Evolutionary conservation across 179 eudicot species (phyloP).

Genomic region (Silene noctiflora): DNA sequence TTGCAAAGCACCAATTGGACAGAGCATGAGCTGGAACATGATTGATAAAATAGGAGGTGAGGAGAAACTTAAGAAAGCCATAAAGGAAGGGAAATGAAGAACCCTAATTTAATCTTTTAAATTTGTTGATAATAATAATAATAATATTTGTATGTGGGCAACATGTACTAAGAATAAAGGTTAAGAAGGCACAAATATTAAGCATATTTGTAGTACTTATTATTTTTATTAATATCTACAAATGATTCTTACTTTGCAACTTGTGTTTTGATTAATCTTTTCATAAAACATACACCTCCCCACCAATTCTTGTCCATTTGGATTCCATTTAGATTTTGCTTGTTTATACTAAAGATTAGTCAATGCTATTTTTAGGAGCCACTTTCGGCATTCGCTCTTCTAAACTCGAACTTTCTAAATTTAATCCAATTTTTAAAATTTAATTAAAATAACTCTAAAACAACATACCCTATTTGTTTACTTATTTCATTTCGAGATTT

Average conservation of each 20-base stretch:
- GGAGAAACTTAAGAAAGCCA: background rate
- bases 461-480: too few species aligned
- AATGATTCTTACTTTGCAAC: slow-evolving; percentile 36
- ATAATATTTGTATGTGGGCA: background rate
- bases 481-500: too few species aligned
- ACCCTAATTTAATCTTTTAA: background rate
- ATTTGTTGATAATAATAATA: background rate
- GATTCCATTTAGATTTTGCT: slow-evolving; percentile 23
- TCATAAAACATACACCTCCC: slow-evolving; percentile 23
- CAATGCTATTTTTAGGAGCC: slow-evolving; percentile 11
- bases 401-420: too few species aligned
- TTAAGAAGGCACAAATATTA: background rate
- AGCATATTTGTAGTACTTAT: background rate
- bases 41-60: background rate
- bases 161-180: slow-evolving; percentile 11
- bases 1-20: background rate
- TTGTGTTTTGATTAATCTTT: slow-evolving; percentile 32
- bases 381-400: background rate
- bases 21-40: background rate
- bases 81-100: background rate
- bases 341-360: slow-evolving; percentile 3
- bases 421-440: too few species aligned
- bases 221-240: slow-evolving; percentile 3
- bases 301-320: slow-evolving; percentile 34
- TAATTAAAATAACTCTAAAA: too few species aligned